Base-by-base conservation (phyloP, 148 eudicot genomes). In the Fagopyrum homotropicum region DNA sequence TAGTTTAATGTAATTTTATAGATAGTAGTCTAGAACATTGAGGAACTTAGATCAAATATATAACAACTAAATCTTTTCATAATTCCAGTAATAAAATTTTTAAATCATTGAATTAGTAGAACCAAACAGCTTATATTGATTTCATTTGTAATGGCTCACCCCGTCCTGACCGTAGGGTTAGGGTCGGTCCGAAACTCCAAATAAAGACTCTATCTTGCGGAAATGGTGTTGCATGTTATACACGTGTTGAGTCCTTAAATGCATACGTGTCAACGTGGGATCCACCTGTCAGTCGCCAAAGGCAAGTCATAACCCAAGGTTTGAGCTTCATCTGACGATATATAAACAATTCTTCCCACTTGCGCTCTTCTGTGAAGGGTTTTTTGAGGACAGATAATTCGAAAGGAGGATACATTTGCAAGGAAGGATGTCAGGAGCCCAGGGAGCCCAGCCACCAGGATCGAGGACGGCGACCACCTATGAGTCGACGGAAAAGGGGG, bases 381-480 rank as follows among this genome's bases (percentile, higher is more conserved):
- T 51, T 14, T 11, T 11, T 11, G 7, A 11, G 15, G n/a, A 51
- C 12, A 51, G n/a, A 22, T 22, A 12, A 51, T 4, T 3, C 16
- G 56, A 7, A 48, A 52, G 57, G n/a, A 7, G 40, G 40, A 35
- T 57, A 57, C 4, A 54, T n/a, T 14, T 5, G 59, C 3, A 54
- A 1, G 17, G 0, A 19, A 79, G 81, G 79, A 84, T 84, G 87
- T 81, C 84, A 10, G 84, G 84, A 72, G 84, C 82, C 9, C 84
- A 84, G 77, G 84, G 87, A 79, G 84, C 87, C 9, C 77, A 74
- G 70, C 87, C 84, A 50, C 84, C 87, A 17, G 81, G 79, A 5
- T 72, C 83, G 9, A 79, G 72, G 46, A 84, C 84, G 7, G 83
- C 84, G 30, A 84, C 87, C 15, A 77, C 81, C 9, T 84, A 84